These are phyloP conservation scores for Monosporascus sp. DNA, from an alignment of 2,329 filamentous ascomycete species.

Conservation along the genomic window DNA sequence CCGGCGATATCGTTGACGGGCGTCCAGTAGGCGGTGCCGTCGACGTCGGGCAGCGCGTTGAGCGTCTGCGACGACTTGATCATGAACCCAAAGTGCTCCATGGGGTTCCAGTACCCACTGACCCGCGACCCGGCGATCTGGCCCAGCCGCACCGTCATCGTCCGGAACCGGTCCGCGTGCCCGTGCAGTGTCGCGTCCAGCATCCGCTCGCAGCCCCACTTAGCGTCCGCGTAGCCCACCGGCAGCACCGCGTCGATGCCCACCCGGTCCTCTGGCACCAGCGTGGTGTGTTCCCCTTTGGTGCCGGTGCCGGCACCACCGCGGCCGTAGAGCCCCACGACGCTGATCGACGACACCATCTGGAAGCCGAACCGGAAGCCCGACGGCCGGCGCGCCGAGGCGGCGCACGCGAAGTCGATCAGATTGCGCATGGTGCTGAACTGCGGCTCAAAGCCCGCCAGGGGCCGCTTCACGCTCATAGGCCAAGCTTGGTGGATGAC, in stretches of 20 bases:
- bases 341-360: conserved; percentile 35
- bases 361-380: conserved; percentile 26
- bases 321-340: conserved; percentile 24
- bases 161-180: conserved; percentile 33
- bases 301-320: conserved; percentile 1
- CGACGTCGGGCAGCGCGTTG: conserved; percentile 32
- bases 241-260: conserved; percentile 33
- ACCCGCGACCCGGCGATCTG: conserved; percentile 46
- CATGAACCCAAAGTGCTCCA: conserved; percentile 44
- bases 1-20: conserved; percentile 33
- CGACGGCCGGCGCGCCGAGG: neutral
- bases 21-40: conserved; percentile 36
- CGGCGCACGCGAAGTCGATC: neutral
- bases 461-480: conserved; percentile 3
- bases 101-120: conserved; percentile 49
- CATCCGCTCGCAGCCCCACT: conserved; percentile 43
- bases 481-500: conserved; percentile 6
- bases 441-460: conserved; percentile 3
- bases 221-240: conserved; percentile 46
- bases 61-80: conserved; percentile 44
- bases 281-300: conserved; percentile 4
- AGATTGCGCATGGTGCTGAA: conserved; percentile 4
- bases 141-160: conserved; percentile 38
- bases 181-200: conserved; percentile 40
- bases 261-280: conserved; percentile 37